Evolutionary conservation across 164 flowering plant species (phyloP).

Genomic region (Paratinospora sagittata): DNA sequence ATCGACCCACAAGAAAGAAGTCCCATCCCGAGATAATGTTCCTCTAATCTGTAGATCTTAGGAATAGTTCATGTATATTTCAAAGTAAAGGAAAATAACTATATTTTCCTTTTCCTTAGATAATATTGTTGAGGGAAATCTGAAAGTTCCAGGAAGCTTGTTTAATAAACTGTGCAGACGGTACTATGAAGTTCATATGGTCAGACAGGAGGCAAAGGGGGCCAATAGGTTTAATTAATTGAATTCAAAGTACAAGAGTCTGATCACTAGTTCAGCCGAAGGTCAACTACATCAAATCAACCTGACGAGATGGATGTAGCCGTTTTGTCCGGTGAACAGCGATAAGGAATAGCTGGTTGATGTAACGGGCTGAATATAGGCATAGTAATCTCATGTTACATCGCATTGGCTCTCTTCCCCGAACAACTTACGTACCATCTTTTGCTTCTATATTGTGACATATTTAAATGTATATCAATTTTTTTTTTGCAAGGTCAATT

Average conservation of each 20-base stretch:
- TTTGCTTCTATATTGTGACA: too few species aligned
- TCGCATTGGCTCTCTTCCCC: neutral
- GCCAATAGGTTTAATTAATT: neutral
- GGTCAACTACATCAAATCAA: neutral
- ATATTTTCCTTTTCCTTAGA: too few species aligned
- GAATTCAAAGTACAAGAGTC: neutral
- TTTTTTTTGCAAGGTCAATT: too few species aligned
- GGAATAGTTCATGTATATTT: too few species aligned
- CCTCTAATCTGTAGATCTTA: too few species aligned
- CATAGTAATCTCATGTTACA: neutral
- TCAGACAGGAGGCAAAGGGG: neutral
- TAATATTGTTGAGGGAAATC: neutral
- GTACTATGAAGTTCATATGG: neutral
- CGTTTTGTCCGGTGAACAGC: neutral
- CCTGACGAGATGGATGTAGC: slow-evolving; percentile 1
- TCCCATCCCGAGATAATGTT: too few species aligned
- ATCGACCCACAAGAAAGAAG: too few species aligned
- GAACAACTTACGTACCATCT: too few species aligned
- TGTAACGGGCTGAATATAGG: neutral
- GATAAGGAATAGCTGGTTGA: neutral
- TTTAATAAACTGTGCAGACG: neutral
- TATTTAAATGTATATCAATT: too few species aligned
- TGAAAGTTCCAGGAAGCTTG: neutral
- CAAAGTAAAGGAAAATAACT: too few species aligned
- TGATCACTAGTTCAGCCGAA: neutral